These are phyloP conservation scores for Thalassiosira mediterranea DNA, from an alignment of 352 stramenopile genomes.

Conservation along the genomic window DNA sequence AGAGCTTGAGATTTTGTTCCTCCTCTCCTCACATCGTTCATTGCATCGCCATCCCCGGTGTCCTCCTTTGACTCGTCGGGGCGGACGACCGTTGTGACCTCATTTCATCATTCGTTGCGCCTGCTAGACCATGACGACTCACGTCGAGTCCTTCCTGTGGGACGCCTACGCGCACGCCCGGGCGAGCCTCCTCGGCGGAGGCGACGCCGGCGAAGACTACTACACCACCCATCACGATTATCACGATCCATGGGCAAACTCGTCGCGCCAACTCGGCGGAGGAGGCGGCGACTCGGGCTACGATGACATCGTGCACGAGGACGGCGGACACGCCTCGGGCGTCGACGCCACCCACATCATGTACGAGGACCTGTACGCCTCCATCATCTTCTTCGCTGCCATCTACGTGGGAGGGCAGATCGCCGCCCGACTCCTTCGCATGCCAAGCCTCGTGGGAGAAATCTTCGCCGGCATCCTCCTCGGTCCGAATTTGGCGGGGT, in stretches of 20 bases:
- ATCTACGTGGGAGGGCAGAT: slow-evolving; percentile 65
- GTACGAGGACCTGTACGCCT: slow-evolving; percentile 53
- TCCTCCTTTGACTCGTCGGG: too few relatives aligned
- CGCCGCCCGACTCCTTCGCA: slow-evolving; percentile 42
- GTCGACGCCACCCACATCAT: slow-evolving; percentile 29
- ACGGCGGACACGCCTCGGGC: background rate
- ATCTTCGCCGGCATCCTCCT: slow-evolving; percentile 80
- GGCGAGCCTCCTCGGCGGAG: background rate
- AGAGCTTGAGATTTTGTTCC: too few relatives aligned
- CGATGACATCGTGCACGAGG: slow-evolving; percentile 2
- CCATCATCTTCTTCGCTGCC: slow-evolving; percentile 59
- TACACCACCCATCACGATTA: background rate
- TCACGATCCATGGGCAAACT: background rate
- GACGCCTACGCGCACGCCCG: background rate
- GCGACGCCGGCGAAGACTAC: background rate
- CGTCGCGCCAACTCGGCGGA: background rate
- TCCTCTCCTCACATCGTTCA: too few relatives aligned
- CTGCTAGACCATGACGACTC: slow-evolving; percentile 42
- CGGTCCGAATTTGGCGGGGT: slow-evolving; percentile 68
- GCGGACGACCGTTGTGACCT: too few relatives aligned
- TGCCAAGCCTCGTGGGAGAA: slow-evolving; percentile 79
- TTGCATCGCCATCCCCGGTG: too few relatives aligned
- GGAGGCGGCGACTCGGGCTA: background rate
- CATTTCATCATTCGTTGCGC: too few relatives aligned
- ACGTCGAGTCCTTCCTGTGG: slow-evolving; percentile 35